Percentiles rank a stretch among this genome's conserved stretches.
phyloP scores from a whole-genome alignment of 1,139 yeast genomes.

The Candida sojae region DNA sequence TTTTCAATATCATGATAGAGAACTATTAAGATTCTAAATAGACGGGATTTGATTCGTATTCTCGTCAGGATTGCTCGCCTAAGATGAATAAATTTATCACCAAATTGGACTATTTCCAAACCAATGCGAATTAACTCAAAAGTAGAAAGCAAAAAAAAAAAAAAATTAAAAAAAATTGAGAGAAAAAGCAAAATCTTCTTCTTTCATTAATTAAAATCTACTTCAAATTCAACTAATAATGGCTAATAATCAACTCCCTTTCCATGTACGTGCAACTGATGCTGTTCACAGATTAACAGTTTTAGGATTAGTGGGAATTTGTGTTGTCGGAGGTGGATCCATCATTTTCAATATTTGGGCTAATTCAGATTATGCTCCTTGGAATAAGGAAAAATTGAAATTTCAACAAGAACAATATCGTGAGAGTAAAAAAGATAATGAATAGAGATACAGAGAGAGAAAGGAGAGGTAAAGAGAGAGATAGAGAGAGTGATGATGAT shows the following conservation, averaged over 20 bases:
- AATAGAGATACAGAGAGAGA: neutral
- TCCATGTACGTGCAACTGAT: conserved; percentile 64
- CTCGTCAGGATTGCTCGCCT: neutral
- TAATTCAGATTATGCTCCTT: conserved; percentile 49
- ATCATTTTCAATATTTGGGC: conserved; percentile 62
- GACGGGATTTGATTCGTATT: conserved; percentile 5
- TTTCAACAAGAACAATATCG: conserved; percentile 37
- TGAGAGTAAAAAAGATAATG: conserved; percentile 21
- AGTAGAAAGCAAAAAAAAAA: conserved; percentile 1
- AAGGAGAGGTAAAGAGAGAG: no score
- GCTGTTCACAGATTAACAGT: conserved; percentile 83
- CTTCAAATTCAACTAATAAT: conserved; percentile 15
- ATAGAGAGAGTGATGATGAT: no score
- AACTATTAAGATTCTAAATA: neutral
- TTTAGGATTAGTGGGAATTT: conserved; percentile 67
- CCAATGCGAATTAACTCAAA: neutral
- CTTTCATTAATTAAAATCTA: neutral
- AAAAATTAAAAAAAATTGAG: conserved; percentile 1
- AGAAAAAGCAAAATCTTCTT: neutral
- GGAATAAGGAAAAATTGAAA: conserved; percentile 44
- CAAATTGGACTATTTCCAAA: neutral
- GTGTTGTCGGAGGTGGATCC: conserved; percentile 54
- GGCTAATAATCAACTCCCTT: conserved; percentile 38
- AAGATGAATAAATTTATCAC: neutral
- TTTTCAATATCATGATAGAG: neutral